Evolutionary conservation across 2,329 filamentous ascomycete species (phyloP), one percentile per base, ranked within the genome.

Genomic region (Myriosclerotinia curreyana): DNA sequence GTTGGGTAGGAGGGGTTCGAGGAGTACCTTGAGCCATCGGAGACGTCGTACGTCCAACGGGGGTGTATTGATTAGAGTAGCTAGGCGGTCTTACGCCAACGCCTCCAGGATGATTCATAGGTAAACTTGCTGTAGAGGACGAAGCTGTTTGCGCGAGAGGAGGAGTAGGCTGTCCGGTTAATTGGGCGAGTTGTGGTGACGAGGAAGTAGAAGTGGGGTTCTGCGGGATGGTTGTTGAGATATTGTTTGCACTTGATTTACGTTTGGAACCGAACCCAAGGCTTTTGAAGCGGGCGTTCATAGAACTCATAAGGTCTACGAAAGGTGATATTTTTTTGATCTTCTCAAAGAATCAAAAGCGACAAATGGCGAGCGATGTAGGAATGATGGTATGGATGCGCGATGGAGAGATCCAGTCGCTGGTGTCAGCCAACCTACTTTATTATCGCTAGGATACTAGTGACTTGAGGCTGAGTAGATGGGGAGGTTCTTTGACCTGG

Each of bases 201-300:
- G 71, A 67, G 22, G 71, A 68, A 62, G 68, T 67, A 68, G 71
- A 68, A 64, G 68, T 67, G 69, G 71, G 73, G 68, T 72, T 72
- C 59, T 71, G 67, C 53, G 70, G 75, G 75, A 73, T 75, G 68
- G 68, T 75, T 5, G 53, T 42, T 67, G 75, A 82, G 44, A 63
- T 59, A 79, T 75, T 83, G 77, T 82, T 85, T 76, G 82, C 81
- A 73, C 82, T 82, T 74, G 87, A 88, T 82, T 87, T 90, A 79
- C 89, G 87, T 84, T 90, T 91, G 80, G 73, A 75, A 65, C 88
- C 88, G 82, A 91, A 89, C 79, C 89, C 88, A 80, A 92, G 83
- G 82, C 85, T 84, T 82, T 90, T 90, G 77, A 91, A 86, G 79
- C 88, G 86, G 77, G 86, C 85, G 82, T 90, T 91, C 85, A 90